Percentiles rank a stretch among this genome's conserved stretches.
These are phyloP conservation scores for Phytophthora lateralis DNA, from an alignment of 352 stramenopile genomes.

Conservation along the genomic window DNA sequence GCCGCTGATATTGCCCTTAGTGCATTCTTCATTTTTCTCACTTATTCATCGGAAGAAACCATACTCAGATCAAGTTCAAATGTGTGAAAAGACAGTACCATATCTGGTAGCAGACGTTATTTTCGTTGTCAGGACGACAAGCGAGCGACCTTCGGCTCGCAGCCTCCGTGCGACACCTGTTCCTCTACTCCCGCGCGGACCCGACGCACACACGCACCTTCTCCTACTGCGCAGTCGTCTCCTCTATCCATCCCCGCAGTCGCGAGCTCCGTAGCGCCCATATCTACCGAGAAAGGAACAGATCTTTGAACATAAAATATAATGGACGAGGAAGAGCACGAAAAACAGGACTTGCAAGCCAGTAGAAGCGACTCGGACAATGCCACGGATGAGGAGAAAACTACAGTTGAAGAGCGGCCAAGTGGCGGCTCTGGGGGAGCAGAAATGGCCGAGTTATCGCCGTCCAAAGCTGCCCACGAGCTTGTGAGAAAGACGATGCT, in stretches of 20 bases:
- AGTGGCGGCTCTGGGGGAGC: not conserved
- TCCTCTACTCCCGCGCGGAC: not conserved
- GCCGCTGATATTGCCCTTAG: no score
- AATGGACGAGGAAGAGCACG: conserved; percentile 8
- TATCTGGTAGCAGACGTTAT: conserved; percentile 6
- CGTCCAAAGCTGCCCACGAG: conserved; percentile 35
- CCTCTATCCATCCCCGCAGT: conserved; percentile 3
- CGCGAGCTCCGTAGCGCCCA: conserved; percentile 10
- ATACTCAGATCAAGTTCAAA: conserved; percentile 17
- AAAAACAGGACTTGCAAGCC: conserved; percentile 8
- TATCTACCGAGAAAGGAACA: conserved; percentile 21
- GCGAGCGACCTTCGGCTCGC: conserved; percentile 21
- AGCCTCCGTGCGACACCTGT: not conserved
- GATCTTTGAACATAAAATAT: not conserved
- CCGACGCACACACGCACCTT: not conserved
- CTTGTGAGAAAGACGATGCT: conserved; percentile 49
- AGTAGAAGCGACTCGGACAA: not conserved
- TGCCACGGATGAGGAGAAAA: not conserved
- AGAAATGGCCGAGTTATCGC: conserved; percentile 17
- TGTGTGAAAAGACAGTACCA: conserved; percentile 14
- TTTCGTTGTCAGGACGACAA: conserved; percentile 4
- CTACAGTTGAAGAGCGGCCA: not conserved
- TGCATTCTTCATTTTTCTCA: conserved; percentile 7
- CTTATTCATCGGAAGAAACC: not conserved
- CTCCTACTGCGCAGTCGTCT: not conserved